phyloP scores from a whole-genome alignment of 1,139 yeast genomes.

The Suhomyces coccinellae region DNA sequence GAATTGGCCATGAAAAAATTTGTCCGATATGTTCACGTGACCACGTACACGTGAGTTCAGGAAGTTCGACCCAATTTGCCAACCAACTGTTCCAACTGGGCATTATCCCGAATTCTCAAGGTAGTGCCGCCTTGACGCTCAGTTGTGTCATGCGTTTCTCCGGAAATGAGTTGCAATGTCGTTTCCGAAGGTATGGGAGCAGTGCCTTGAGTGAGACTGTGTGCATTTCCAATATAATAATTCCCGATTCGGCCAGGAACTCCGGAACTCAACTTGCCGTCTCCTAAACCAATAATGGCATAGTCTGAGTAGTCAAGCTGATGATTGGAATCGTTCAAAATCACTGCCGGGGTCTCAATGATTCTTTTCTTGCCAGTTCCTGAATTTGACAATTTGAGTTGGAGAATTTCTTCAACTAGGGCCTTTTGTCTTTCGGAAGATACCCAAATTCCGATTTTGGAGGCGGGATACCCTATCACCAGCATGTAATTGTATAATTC shows the following conservation, averaged over 20 bases:
- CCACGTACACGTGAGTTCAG: background rate
- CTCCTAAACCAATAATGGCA: slow-evolving; percentile 13
- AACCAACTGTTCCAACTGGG: background rate
- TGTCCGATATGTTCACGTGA: slow-evolving; percentile 7
- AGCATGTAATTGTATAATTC: slow-evolving; percentile 50
- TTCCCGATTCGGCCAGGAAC: slow-evolving; percentile 16
- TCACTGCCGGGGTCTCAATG: slow-evolving; percentile 15
- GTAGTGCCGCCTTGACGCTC: slow-evolving; percentile 1
- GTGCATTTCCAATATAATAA: slow-evolving; percentile 14
- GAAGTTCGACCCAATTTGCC: background rate
- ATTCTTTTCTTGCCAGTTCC: background rate
- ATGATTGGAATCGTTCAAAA: slow-evolving; percentile 7
- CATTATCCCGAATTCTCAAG: slow-evolving; percentile 3
- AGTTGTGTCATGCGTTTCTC: slow-evolving; percentile 11
- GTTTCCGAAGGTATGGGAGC: slow-evolving; percentile 8
- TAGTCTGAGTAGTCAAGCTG: slow-evolving; percentile 14
- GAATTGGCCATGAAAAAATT: slow-evolving; percentile 5
- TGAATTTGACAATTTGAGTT: slow-evolving; percentile 2
- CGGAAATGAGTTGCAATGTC: slow-evolving; percentile 12
- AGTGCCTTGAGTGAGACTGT: slow-evolving; percentile 1
- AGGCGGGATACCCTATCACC: slow-evolving; percentile 43
- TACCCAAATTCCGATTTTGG: slow-evolving; percentile 42
- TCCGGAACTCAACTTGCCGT: slow-evolving; percentile 3
- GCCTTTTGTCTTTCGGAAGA: slow-evolving; percentile 39
- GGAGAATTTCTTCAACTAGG: slow-evolving; percentile 25